A percentile compares a stretch with the other conserved stretches of the same genome.
Evolutionary conservation across 2,329 filamentous ascomycete species (phyloP).

Genomic region (Penicillium sp.): DNA sequence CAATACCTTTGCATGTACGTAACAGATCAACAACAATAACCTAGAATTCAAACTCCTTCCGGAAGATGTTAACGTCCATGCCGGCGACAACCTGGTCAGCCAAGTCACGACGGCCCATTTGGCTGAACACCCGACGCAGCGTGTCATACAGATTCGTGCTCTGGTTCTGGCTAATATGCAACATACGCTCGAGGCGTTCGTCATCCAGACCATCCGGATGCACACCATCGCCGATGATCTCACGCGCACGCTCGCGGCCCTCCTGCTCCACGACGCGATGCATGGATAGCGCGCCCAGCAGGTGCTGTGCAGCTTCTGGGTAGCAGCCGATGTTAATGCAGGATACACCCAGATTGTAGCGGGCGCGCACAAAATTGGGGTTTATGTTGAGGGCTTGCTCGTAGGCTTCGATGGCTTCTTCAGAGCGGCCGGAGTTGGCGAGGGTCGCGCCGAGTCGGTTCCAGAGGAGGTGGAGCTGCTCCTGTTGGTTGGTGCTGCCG

Average conservation of each 20-base stretch:
- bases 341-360: conserved; percentile 93
- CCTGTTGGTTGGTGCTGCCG: conserved; percentile 77
- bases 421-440: conserved; percentile 86
- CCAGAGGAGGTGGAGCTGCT: conserved; percentile 92
- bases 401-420: conserved; percentile 96
- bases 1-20: neutral
- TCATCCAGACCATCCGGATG: conserved; percentile 54
- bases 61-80: conserved; percentile 86
- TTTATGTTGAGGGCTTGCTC: conserved; percentile 85
- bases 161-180: conserved; percentile 76
- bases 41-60: conserved; percentile 85
- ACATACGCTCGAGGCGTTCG: conserved; percentile 77
- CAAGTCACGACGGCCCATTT: conserved; percentile 88
- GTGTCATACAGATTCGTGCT: conserved; percentile 98
- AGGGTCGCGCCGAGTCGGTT: conserved; percentile 94
- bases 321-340: conserved; percentile 98
- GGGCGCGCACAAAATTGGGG: conserved; percentile 93
- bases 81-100: conserved; percentile 83
- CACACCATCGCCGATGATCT: conserved; percentile 66
- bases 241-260: conserved; percentile 76
- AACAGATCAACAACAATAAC: neutral
- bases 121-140: conserved; percentile 85
- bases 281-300: conserved; percentile 89
- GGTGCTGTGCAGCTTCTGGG: conserved; percentile 86
- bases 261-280: conserved; percentile 89